These are phyloP conservation scores for Hirschioporus abietinus DNA, from an alignment of 768 basidiomycete genomes.

Conservation along the genomic window DNA sequence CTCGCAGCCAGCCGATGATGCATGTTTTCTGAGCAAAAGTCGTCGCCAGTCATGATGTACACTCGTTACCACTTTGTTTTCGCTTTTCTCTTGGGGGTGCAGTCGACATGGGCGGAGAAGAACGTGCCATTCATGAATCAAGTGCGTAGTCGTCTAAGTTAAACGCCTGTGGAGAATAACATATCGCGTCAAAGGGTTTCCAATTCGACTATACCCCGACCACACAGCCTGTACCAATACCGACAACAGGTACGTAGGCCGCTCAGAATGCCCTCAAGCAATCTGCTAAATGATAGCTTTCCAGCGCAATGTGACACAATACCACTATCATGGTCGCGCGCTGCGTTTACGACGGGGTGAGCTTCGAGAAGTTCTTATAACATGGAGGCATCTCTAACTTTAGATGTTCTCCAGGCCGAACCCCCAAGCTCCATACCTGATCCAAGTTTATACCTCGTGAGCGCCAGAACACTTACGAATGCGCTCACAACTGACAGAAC, in stretches of 20 bases:
- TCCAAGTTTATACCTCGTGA: conserved; percentile 59
- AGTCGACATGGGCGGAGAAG: background rate
- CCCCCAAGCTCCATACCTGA: conserved; percentile 50
- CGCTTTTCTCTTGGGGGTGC: background rate
- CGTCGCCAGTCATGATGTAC: background rate
- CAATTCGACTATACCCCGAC: conserved; percentile 26
- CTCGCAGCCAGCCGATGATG: background rate
- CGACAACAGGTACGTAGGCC: conserved; percentile 21
- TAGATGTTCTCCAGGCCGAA: conserved; percentile 38
- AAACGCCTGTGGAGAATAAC: background rate
- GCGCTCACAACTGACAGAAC: background rate
- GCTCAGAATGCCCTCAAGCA: background rate
- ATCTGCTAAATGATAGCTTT: background rate
- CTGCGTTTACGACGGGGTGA: conserved; percentile 23
- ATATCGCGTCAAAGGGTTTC: conserved; percentile 19
- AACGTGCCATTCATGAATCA: background rate
- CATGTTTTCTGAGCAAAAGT: background rate
- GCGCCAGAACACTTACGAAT: conserved; percentile 18
- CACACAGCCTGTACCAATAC: conserved; percentile 25
- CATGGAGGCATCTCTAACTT: background rate
- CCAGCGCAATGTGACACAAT: conserved; percentile 30
- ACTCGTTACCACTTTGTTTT: background rate
- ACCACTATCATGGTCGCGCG: conserved; percentile 24
- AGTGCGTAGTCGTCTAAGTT: background rate
- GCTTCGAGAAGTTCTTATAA: background rate